These are phyloP conservation scores for Pestalotiopsis sp. DNA, from an alignment of 2,329 filamentous ascomycete species.

Conservation along the genomic window DNA sequence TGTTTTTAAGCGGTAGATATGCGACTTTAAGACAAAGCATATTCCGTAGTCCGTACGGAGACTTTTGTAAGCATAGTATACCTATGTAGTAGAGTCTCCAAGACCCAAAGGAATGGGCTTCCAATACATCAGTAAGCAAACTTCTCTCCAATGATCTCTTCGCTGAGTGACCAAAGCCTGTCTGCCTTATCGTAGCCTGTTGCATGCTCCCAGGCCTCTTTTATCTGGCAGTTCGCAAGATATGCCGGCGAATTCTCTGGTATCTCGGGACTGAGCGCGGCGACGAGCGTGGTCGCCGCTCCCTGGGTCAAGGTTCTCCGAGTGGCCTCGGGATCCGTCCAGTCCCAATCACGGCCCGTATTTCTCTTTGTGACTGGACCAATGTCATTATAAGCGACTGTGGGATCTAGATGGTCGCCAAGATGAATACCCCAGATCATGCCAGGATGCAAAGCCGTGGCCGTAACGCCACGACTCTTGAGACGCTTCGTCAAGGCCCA, in stretches of 20 bases:
- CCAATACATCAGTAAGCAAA: constrained; percentile 21
- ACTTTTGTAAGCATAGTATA: too few species aligned
- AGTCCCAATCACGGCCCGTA: constrained; percentile 19
- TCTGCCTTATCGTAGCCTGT: constrained; percentile 39
- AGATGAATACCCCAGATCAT: neutral
- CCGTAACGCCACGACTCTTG: constrained; percentile 28
- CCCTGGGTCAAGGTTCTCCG: constrained; percentile 41
- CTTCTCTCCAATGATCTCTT: constrained; percentile 40
- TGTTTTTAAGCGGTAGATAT: too few species aligned
- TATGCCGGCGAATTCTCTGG: constrained; percentile 35
- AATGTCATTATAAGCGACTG: constrained; percentile 19
- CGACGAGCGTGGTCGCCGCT: constrained; percentile 42
- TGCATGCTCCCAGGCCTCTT: constrained; percentile 30
- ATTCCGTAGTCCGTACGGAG: too few species aligned
- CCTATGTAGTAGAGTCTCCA: too few species aligned
- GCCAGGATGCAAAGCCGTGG: constrained; percentile 37
- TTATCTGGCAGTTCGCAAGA: constrained; percentile 42
- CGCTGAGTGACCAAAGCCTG: constrained; percentile 47
- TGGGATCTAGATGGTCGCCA: neutral
- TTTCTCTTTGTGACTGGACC: constrained; percentile 26
- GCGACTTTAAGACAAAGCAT: too few species aligned
- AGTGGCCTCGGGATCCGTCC: constrained; percentile 21
- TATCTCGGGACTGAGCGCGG: constrained; percentile 42
- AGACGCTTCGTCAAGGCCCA: constrained; percentile 36
- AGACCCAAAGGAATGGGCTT: neutral